These are phyloP conservation scores for Phaeolepiota aurea DNA, from an alignment of 768 basidiomycete species.

Conservation along the genomic window DNA sequence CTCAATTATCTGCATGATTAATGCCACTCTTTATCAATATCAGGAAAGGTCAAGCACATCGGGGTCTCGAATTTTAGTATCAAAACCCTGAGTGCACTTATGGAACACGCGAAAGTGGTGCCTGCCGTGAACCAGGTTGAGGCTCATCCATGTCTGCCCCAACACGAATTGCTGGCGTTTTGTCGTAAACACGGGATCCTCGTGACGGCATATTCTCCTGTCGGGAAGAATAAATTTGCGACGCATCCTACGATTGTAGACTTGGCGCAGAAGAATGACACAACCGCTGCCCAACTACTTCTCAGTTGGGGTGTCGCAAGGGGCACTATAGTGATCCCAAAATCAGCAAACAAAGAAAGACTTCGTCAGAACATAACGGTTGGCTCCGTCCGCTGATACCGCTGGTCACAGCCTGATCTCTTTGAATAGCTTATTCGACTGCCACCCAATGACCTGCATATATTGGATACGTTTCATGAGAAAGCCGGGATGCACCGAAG, in stretches of 20 bases:
- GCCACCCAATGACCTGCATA: constrained; percentile 24
- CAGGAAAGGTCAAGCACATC: constrained; percentile 30
- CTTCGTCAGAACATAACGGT: constrained; percentile 35
- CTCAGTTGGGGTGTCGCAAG: constrained; percentile 53
- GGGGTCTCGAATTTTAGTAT: constrained; percentile 46
- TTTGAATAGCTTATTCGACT: constrained; percentile 22
- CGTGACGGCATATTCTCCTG: constrained; percentile 34
- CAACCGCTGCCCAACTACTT: constrained; percentile 33
- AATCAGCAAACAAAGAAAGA: constrained; percentile 32
- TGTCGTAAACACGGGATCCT: constrained; percentile 33
- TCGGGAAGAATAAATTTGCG: constrained; percentile 12
- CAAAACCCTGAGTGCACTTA: constrained; percentile 27
- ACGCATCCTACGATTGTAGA: constrained; percentile 25
- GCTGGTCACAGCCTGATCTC: constrained; percentile 3
- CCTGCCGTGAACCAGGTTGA: constrained; percentile 34
- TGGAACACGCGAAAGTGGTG: constrained; percentile 21
- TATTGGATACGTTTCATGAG: constrained; percentile 28
- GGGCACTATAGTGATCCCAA: constrained; percentile 46
- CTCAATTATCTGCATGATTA: constrained; percentile 7
- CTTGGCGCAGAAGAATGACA: constrained; percentile 32
- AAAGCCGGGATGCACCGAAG: constrained; percentile 29
- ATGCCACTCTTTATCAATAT: constrained; percentile 15
- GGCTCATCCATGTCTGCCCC: constrained; percentile 33
- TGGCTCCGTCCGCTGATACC: constrained; percentile 1
- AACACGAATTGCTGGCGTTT: constrained; percentile 31